A percentile compares a stretch with the other conserved stretches of the same genome.
These are phyloP conservation scores for Pyrus communis DNA, from an alignment of 306 rosid genomes.

Conservation along the genomic window DNA sequence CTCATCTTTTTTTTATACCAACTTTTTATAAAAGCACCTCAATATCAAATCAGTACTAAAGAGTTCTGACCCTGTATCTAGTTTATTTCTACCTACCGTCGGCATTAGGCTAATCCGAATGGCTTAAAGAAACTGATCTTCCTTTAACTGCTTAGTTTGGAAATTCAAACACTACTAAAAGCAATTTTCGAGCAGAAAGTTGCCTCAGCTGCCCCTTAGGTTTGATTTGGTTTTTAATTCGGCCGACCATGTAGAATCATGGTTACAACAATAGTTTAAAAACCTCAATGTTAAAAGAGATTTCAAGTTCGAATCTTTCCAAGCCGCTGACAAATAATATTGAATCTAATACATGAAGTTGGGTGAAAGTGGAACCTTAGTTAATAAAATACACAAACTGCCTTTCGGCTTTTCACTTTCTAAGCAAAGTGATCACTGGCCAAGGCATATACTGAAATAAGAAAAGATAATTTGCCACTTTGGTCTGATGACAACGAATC, in stretches of 20 bases:
- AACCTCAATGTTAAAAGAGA: background rate
- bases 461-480: conserved; percentile 1
- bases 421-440: conserved; percentile 1
- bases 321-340: background rate
- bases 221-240: background rate
- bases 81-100: too few relatives aligned
- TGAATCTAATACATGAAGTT: background rate
- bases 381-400: background rate
- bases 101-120: too few relatives aligned
- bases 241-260: background rate
- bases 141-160: too few relatives aligned
- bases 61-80: too few relatives aligned
- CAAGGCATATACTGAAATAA: too few relatives aligned
- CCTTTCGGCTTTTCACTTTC: background rate
- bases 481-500: background rate
- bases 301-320: background rate
- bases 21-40: too few relatives aligned
- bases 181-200: too few relatives aligned
- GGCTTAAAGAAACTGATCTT: too few relatives aligned
- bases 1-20: too few relatives aligned
- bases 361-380: background rate
- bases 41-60: too few relatives aligned
- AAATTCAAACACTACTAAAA: too few relatives aligned
- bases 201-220: too few relatives aligned
- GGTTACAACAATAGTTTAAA: background rate